Evolutionary conservation across 2,329 filamentous ascomycete species (phyloP).

Genomic region (Fusarium decemcellulare): DNA sequence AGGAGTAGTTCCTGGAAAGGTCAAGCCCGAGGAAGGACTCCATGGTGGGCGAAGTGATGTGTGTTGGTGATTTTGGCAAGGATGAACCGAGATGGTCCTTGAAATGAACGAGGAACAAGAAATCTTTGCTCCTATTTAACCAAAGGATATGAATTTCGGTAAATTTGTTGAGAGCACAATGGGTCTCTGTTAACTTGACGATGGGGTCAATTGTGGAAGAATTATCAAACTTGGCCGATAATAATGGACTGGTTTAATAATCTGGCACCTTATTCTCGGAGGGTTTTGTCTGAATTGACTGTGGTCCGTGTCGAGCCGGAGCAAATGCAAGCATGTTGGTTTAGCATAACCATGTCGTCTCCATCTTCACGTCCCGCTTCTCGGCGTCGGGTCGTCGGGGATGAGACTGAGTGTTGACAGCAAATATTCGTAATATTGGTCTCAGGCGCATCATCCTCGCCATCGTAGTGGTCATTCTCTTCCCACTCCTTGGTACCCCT

Average conservation of each 20-base stretch:
- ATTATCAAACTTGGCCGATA: slow-evolving; percentile 30
- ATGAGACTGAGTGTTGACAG: neutral
- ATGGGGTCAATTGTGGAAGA: slow-evolving; percentile 12
- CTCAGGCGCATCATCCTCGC: too few species aligned
- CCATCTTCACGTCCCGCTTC: neutral
- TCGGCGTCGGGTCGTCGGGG: neutral
- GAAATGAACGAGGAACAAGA: neutral
- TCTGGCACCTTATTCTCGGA: slow-evolving; percentile 5
- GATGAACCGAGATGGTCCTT: too few species aligned
- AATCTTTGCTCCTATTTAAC: slow-evolving; percentile 10
- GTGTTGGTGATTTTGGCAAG: neutral
- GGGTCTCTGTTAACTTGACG: neutral
- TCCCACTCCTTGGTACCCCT: too few species aligned
- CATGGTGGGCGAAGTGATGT: slow-evolving; percentile 42
- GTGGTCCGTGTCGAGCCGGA: slow-evolving; percentile 10
- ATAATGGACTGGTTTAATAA: slow-evolving; percentile 29
- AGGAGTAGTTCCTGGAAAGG: slow-evolving; percentile 54
- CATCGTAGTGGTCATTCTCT: too few species aligned
- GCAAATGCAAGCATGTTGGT: slow-evolving; percentile 24
- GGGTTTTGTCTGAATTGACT: slow-evolving; percentile 4
- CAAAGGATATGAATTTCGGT: neutral
- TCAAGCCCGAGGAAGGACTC: slow-evolving; percentile 51
- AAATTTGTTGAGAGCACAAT: slow-evolving; percentile 28
- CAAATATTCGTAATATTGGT: too few species aligned
- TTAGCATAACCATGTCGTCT: slow-evolving; percentile 25